phyloP scores from a whole-genome alignment of 176 grass and related monocot species.

The Bolboschoenus planiculmis region DNA sequence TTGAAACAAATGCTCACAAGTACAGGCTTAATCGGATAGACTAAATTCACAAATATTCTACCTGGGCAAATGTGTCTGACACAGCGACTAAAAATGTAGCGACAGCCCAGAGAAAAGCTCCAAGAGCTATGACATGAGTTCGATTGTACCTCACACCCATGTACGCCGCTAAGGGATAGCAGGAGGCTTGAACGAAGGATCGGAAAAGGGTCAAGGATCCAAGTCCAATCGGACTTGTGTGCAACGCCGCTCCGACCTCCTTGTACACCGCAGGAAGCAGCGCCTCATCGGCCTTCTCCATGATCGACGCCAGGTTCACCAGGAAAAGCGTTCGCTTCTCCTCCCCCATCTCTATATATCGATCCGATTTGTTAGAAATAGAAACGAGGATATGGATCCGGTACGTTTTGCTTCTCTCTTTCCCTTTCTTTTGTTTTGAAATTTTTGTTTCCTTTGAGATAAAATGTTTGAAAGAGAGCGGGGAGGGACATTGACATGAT shows the following conservation, averaged over 20 bases:
- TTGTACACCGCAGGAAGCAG: constrained; percentile 76
- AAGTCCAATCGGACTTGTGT: constrained; percentile 54
- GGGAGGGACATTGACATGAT: too few relatives aligned
- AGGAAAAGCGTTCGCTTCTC: constrained; percentile 46
- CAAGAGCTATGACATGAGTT: constrained; percentile 65
- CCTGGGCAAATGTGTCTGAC: constrained; percentile 62
- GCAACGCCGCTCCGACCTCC: constrained; percentile 68
- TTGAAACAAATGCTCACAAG: background rate
- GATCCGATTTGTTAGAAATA: background rate
- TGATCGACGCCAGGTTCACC: constrained; percentile 74
- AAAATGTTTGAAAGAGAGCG: too few relatives aligned
- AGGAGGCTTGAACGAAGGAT: constrained; percentile 69
- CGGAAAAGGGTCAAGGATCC: constrained; percentile 74
- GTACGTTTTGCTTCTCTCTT: background rate
- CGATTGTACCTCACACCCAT: constrained; percentile 62
- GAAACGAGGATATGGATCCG: background rate
- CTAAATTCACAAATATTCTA: constrained; percentile 3
- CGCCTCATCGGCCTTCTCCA: constrained; percentile 90
- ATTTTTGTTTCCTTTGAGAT: too few relatives aligned
- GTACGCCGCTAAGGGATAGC: constrained; percentile 82
- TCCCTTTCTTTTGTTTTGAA: background rate
- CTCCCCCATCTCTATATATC: background rate
- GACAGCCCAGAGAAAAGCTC: constrained; percentile 78
- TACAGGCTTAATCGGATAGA: background rate
- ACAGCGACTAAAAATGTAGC: constrained; percentile 85